Evolutionary conservation across 2,329 filamentous ascomycete genomes (phyloP).

Genomic region (Massarina eburnea): DNA sequence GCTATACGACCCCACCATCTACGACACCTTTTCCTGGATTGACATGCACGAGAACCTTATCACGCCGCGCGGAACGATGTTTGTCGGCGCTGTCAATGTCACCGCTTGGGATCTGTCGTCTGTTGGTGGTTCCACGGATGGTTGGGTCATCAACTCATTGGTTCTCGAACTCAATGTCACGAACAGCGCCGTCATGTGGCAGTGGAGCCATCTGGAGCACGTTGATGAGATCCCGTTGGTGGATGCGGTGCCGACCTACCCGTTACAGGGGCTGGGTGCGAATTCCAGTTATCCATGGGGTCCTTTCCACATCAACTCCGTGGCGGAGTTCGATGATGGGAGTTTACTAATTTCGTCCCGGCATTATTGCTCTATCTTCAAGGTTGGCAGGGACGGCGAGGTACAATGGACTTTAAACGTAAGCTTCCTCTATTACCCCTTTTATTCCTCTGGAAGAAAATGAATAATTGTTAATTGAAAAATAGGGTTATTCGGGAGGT

Average conservation of each 20-base stretch:
- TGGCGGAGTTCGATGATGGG: constrained; percentile 4
- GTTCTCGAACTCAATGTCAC: constrained; percentile 7
- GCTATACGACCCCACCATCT: constrained; percentile 9
- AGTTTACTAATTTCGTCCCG: constrained; percentile 6
- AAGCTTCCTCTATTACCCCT: no score
- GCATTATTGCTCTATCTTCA: constrained; percentile 8
- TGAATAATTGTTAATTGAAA: not conserved
- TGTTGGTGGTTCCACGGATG: constrained; percentile 2
- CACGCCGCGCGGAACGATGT: constrained; percentile 9
- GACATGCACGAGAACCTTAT: constrained; percentile 14
- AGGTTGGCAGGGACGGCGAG: constrained; percentile 2
- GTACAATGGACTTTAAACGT: constrained; percentile 7
- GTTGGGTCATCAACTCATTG: constrained; percentile 1
- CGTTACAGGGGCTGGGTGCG: not conserved
- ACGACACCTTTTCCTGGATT: constrained; percentile 8
- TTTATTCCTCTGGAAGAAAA: not conserved
- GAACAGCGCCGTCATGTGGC: constrained; percentile 11
- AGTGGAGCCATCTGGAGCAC: constrained; percentile 13
- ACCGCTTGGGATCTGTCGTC: constrained; percentile 11
- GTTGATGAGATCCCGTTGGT: constrained; percentile 4
- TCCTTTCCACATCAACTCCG: constrained; percentile 5
- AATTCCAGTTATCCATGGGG: constrained; percentile 4
- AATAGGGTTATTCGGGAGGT: constrained; percentile 6
- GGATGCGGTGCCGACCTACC: constrained; percentile 4
- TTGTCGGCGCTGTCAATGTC: constrained; percentile 9